phyloP scores from a whole-genome alignment of 257 asterid species.

The Marsdenia floribunda region DNA sequence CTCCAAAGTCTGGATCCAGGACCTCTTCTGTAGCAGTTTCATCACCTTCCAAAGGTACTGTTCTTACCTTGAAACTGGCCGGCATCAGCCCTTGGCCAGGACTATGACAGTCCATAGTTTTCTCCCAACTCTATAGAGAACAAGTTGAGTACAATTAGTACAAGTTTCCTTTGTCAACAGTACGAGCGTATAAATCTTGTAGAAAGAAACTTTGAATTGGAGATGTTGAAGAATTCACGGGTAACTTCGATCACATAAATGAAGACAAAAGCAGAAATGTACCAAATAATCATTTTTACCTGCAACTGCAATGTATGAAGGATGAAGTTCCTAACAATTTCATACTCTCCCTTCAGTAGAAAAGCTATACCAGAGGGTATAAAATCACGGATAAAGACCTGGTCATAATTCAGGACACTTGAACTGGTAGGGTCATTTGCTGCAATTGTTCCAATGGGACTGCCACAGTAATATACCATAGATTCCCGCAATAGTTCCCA shows the following conservation, averaged over 20 bases:
- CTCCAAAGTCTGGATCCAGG: slow-evolving; percentile 78
- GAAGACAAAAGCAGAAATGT: neutral
- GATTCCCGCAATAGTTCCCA: slow-evolving; percentile 58
- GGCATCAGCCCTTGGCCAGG: slow-evolving; percentile 89
- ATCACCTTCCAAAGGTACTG: slow-evolving; percentile 57
- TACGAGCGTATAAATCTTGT: neutral
- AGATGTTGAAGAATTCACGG: neutral
- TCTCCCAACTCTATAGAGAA: slow-evolving; percentile 68
- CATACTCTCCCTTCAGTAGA: slow-evolving; percentile 67
- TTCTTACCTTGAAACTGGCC: slow-evolving; percentile 71
- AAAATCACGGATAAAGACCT: slow-evolving; percentile 72
- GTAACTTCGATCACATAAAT: neutral
- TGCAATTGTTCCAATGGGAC: slow-evolving; percentile 71
- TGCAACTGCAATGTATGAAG: slow-evolving; percentile 78
- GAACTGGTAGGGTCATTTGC: slow-evolving; percentile 58
- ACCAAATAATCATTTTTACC: slow-evolving; percentile 28
- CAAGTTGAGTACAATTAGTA: neutral
- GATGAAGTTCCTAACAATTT: slow-evolving; percentile 68
- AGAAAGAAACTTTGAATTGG: neutral
- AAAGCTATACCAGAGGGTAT: slow-evolving; percentile 74
- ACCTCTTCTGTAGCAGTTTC: slow-evolving; percentile 62
- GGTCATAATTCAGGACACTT: slow-evolving; percentile 60
- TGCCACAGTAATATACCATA: slow-evolving; percentile 54
- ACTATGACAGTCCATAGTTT: slow-evolving; percentile 79
- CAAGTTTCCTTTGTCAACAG: neutral